Evolutionary conservation across 2,329 filamentous ascomycete genomes (phyloP).

Genomic region (Drechslerella dactyloides): DNA sequence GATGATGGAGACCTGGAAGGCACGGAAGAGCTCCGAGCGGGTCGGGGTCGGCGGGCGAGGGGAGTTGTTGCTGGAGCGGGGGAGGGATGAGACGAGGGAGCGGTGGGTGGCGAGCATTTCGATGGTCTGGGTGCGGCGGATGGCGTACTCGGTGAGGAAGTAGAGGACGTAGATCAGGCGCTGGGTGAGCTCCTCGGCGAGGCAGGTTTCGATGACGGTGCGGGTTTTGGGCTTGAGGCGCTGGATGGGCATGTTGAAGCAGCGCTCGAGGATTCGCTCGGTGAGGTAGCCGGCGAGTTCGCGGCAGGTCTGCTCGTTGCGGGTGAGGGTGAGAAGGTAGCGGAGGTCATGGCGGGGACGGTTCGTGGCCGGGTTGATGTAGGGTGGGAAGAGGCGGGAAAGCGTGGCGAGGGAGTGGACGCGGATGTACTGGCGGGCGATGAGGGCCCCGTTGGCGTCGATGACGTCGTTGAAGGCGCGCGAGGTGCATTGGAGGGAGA

Average conservation of each 20-base stretch:
- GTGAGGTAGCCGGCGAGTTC: conserved; percentile 53
- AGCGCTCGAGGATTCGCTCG: conserved; percentile 51
- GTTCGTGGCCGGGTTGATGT: conserved; percentile 34
- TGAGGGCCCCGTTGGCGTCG: conserved; percentile 53
- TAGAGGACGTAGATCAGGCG: conserved; percentile 47
- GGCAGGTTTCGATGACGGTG: conserved; percentile 39
- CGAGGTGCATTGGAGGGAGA: conserved; percentile 53
- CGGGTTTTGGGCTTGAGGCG: conserved; percentile 39
- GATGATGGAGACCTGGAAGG: conserved; percentile 52
- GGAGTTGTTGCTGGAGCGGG: conserved; percentile 49
- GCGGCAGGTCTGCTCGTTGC: conserved; percentile 52
- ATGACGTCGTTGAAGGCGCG: conserved; percentile 53
- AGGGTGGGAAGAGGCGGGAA: conserved; percentile 53
- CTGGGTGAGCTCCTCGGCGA: conserved; percentile 41
- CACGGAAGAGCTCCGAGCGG: conserved; percentile 50
- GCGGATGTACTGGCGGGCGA: conserved; percentile 51
- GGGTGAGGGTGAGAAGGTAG: conserved; percentile 52
- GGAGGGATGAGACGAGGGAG: conserved; percentile 22
- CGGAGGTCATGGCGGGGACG: conserved; percentile 50
- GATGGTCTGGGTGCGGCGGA: conserved; percentile 33
- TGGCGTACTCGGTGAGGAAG: conserved; percentile 48
- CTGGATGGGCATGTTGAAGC: conserved; percentile 42
- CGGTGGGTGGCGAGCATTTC: conserved; percentile 47
- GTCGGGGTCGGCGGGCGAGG: conserved; percentile 50
- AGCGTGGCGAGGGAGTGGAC: conserved; percentile 51